phyloP scores from a whole-genome alignment of 1,139 yeast species.

The Chernovozyma aurita region DNA sequence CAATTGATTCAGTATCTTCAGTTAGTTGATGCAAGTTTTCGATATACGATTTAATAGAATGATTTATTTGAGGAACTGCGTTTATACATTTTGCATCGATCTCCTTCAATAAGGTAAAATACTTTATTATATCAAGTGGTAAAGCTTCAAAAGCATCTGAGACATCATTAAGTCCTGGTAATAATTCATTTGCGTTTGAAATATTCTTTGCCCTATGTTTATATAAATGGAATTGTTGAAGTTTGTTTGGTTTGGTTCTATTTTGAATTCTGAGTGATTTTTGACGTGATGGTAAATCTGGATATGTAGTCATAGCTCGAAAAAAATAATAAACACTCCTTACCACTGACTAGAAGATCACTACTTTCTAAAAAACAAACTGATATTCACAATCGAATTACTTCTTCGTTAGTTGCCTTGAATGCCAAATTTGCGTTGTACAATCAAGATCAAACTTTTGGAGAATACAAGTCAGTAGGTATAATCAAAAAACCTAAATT shows the following conservation, averaged over 20 bases:
- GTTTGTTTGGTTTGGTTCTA: constrained; percentile 21
- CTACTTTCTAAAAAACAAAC: too few relatives aligned
- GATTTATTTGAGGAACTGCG: constrained; percentile 63
- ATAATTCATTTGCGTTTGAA: constrained; percentile 41
- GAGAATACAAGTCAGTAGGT: too few relatives aligned
- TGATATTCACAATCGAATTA: too few relatives aligned
- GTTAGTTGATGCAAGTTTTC: constrained; percentile 30
- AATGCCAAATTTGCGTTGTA: too few relatives aligned
- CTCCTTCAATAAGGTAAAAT: constrained; percentile 84
- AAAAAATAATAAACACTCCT: too few relatives aligned
- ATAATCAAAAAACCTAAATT: too few relatives aligned
- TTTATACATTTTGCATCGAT: constrained; percentile 91
- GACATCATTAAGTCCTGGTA: constrained; percentile 82
- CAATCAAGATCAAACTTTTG: too few relatives aligned
- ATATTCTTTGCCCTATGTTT: constrained; percentile 30
- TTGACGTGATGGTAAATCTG: constrained; percentile 43
- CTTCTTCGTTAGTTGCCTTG: too few relatives aligned
- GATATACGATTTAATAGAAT: constrained; percentile 54
- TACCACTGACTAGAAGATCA: neutral
- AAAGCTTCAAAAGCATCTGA: constrained; percentile 89
- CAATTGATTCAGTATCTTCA: constrained; percentile 24
- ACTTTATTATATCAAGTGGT: constrained; percentile 78
- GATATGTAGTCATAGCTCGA: constrained; percentile 24
- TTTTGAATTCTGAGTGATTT: constrained; percentile 45
- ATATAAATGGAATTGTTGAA: constrained; percentile 31